A percentile compares a stretch with the other conserved stretches of the same genome.
Conservation (phyloP, 257 asterid species). For the Misopates orontium region DNA sequence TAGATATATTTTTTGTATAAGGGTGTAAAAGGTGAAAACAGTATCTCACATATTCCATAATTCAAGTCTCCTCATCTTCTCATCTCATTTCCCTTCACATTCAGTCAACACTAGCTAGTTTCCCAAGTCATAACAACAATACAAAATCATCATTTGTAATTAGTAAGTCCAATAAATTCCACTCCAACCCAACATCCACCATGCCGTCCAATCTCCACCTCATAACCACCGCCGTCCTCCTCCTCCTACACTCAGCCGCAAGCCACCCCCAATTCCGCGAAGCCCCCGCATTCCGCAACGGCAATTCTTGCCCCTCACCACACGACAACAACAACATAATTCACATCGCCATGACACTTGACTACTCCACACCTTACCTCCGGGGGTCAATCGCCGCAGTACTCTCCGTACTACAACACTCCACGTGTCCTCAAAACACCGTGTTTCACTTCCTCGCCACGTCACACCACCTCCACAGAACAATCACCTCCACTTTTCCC, state of each 20-base stretch:
- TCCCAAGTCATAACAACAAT: slow-evolving; percentile 11
- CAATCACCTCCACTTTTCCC: slow-evolving; percentile 71
- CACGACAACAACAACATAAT: slow-evolving; percentile 40
- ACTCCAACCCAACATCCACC: slow-evolving; percentile 13
- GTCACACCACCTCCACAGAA: slow-evolving; percentile 52
- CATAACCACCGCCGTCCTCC: slow-evolving; percentile 22
- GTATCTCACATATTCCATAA: too few species aligned
- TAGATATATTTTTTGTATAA: too few species aligned
- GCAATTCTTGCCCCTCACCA: slow-evolving; percentile 49
- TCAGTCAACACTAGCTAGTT: slow-evolving; percentile 8
- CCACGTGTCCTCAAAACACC: slow-evolving; percentile 81
- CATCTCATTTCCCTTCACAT: not conserved
- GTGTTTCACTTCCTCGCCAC: slow-evolving; percentile 78
- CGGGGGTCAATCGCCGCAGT: slow-evolving; percentile 90
- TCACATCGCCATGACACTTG: slow-evolving; percentile 88
- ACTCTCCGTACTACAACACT: slow-evolving; percentile 84
- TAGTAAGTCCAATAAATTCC: too few species aligned
- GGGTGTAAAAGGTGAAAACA: too few species aligned
- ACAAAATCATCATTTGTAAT: too few species aligned
- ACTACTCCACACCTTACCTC: slow-evolving; percentile 85
- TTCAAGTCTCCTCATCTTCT: too few species aligned
- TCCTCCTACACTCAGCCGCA: slow-evolving; percentile 31
- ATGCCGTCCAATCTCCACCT: slow-evolving; percentile 36
- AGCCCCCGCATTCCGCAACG: slow-evolving; percentile 91
- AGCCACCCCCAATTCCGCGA: slow-evolving; percentile 58